These are phyloP conservation scores for Hypomontagnella monticulosa DNA, from an alignment of 495 filamentous ascomycete species.

Conservation along the genomic window DNA sequence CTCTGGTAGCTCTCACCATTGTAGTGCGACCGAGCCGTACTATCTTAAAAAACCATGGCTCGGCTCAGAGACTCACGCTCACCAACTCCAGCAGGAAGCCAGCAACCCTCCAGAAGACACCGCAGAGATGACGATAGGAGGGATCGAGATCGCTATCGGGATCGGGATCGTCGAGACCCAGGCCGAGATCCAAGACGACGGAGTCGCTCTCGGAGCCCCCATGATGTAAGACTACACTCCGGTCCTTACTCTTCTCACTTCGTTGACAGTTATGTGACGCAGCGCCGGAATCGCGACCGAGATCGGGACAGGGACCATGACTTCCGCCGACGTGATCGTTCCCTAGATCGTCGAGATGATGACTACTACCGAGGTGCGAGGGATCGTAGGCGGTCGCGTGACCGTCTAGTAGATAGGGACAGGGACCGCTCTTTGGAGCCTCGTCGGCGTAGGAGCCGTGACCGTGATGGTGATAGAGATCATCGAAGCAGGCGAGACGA, in stretches of 20 bases:
- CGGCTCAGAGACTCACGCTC: slow-evolving; percentile 91
- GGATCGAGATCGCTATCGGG: slow-evolving; percentile 65
- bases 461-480: slow-evolving; percentile 66
- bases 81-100: slow-evolving; percentile 95
- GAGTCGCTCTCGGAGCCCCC: slow-evolving; percentile 72
- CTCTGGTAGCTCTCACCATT: slow-evolving; percentile 51
- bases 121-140: slow-evolving; percentile 82
- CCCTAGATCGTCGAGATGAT: slow-evolving; percentile 77
- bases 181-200: slow-evolving; percentile 69
- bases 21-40: slow-evolving; percentile 49
- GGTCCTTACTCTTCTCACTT: slow-evolving; percentile 2
- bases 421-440: slow-evolving; percentile 63
- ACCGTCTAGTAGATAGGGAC: slow-evolving; percentile 66
- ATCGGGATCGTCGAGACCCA: slow-evolving; percentile 64
- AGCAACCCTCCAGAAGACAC: slow-evolving; percentile 74
- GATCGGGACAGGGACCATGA: slow-evolving; percentile 63
- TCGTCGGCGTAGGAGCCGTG: slow-evolving; percentile 71
- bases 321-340: slow-evolving; percentile 77
- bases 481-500: slow-evolving; percentile 81
- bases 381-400: slow-evolving; percentile 67
- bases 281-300: slow-evolving; percentile 65
- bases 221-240: slow-evolving; percentile 65
- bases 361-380: slow-evolving; percentile 70
- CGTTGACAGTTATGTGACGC: slow-evolving; percentile 46
- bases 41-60: slow-evolving; percentile 75